phyloP scores from a whole-genome alignment of 192 early-diverging fungal genomes.

The Paraglomus occultum region DNA sequence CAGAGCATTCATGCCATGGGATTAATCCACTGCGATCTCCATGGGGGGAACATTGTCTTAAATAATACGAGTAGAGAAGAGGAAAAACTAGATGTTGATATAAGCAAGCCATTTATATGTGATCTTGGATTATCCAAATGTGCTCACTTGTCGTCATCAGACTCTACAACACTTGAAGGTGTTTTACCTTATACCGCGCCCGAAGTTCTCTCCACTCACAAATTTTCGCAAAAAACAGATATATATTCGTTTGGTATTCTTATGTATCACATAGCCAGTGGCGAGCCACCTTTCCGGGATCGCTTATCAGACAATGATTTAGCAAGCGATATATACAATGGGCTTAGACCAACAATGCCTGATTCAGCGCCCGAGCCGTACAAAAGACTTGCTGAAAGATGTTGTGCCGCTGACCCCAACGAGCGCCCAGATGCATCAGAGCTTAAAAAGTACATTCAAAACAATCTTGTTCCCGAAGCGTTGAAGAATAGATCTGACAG shows the following conservation, averaged over 20 bases:
- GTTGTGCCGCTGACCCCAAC: too few species aligned
- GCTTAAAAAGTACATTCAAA: too few species aligned
- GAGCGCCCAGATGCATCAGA: too few species aligned
- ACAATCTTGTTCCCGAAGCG: too few species aligned
- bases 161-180: neutral
- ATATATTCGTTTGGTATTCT: constrained; percentile 4
- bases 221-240: neutral
- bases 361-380: neutral
- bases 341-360: neutral
- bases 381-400: neutral
- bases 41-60: neutral
- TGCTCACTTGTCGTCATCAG: too few species aligned
- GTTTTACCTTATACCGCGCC: constrained; percentile 8
- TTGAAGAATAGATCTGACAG: too few species aligned
- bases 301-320: neutral
- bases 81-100: too few species aligned
- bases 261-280: neutral
- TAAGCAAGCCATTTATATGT: too few species aligned
- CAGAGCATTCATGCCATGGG: constrained; percentile 9
- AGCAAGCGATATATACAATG: neutral
- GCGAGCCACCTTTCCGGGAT: constrained; percentile 2
- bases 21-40: constrained; percentile 5
- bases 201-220: neutral
- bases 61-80: too few species aligned
- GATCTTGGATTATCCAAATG: too few species aligned